These are phyloP conservation scores for Piper longum DNA, from an alignment of 164 flowering plant species.

Conservation along the genomic window DNA sequence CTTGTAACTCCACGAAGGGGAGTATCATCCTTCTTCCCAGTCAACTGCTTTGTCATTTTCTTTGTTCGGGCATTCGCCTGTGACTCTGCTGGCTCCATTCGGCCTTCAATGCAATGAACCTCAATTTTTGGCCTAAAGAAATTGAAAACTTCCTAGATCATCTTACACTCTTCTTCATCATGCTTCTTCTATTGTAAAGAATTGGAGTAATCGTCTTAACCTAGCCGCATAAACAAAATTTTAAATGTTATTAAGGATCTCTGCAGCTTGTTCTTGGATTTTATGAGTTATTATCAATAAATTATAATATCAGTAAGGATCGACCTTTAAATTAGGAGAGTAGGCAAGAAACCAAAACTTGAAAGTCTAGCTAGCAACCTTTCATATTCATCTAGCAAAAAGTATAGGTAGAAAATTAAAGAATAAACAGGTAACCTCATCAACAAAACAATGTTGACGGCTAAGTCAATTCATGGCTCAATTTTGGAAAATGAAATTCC, in stretches of 20 bases:
- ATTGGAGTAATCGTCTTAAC: background rate
- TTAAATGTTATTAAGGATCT: background rate
- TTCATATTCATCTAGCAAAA: no score
- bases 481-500: no score
- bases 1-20: constrained; percentile 65
- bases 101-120: background rate
- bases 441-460: no score
- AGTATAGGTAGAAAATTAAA: no score
- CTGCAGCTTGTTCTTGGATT: background rate
- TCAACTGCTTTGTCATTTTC: constrained; percentile 71
- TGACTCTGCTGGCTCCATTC: constrained; percentile 24
- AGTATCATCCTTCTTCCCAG: constrained; percentile 68
- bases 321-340: no score
- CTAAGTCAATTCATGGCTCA: no score
- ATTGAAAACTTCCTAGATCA: background rate
- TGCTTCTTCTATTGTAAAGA: background rate
- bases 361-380: no score
- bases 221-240: background rate
- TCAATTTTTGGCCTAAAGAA: background rate
- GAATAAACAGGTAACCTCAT: no score
- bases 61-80: constrained; percentile 17
- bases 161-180: background rate
- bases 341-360: no score
- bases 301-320: no score
- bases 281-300: no score